phyloP scores from a whole-genome alignment of 2,329 filamentous ascomycete genomes.

The Pyrenophora graminea region DNA sequence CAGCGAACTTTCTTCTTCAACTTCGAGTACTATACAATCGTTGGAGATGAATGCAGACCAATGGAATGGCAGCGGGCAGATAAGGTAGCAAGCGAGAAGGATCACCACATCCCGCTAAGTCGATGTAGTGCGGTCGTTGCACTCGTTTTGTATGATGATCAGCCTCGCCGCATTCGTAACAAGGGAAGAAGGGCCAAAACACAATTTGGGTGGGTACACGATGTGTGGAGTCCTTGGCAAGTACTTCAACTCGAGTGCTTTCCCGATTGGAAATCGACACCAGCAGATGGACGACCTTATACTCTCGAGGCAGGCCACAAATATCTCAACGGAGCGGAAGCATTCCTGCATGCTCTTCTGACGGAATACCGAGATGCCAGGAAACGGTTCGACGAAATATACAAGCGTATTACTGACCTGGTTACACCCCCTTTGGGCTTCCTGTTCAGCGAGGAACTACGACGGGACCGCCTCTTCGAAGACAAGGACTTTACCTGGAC shows the following conservation, averaged over 20 bases:
- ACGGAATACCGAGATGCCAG: constrained; percentile 65
- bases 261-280: constrained; percentile 56
- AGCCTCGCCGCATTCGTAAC: constrained; percentile 56
- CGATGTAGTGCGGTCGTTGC: constrained; percentile 65
- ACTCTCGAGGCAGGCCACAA: constrained; percentile 60
- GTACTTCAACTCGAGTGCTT: constrained; percentile 46
- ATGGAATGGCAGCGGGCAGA: constrained; percentile 65
- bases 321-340: constrained; percentile 65
- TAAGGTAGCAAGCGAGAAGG: constrained; percentile 46
- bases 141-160: constrained; percentile 59
- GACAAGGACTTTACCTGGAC: constrained; percentile 65
- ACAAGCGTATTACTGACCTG: constrained; percentile 61
- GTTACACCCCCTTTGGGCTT: constrained; percentile 64
- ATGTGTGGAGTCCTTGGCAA: constrained; percentile 65
- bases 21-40: constrained; percentile 68
- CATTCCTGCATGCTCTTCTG: constrained; percentile 63
- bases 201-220: constrained; percentile 59
- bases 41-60: constrained; percentile 60
- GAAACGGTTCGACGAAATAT: constrained; percentile 62
- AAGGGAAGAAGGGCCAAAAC: constrained; percentile 53
- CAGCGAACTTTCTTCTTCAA: constrained; percentile 65
- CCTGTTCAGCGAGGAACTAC: constrained; percentile 61
- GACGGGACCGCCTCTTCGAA: constrained; percentile 65
- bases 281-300: constrained; percentile 52
- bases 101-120: constrained; percentile 62